Evolutionary conservation across 2,329 filamentous ascomycete genomes (phyloP), one percentile per base, ranked within the genome.

Genomic region (Didymella glomerata): DNA sequence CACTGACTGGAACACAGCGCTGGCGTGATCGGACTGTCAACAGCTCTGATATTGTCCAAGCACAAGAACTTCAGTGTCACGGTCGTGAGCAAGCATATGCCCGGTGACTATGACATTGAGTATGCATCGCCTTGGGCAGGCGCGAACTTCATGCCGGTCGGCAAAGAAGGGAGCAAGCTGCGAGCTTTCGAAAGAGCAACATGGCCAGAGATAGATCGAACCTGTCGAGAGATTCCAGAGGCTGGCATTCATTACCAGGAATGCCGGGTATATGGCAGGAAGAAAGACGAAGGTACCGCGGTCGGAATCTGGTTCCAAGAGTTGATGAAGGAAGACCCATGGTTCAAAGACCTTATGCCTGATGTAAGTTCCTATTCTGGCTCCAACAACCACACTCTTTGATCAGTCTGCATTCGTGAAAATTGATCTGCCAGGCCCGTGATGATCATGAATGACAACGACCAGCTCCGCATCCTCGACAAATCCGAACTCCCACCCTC

Each of bases 91-190:
- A 96, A 95, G 74, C 90, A 96, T 74, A 95, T 96, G 91, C 93
- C 93, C 0, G 93, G 93, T 25, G 93, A 97, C 80, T 96, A 94
- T 76, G 90, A 96, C 68, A 89, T 93, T 63, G 91, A 96, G 82
- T 97, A 96, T 76, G 90, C 92, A 3, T 95, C 91, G 16, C 92
- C 92, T 0, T 96, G 91, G 90, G 92, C 92, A 14, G 92, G 92
- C 13, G 92, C 91, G 59, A 93, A 94, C 72, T 88, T 88, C 70
- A 76, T 91, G 65, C 92, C 90, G 38, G 77, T 81, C 8, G 78
- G 75, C 38, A 78, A 77, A 59, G 74, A 75, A 48, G 79, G 77
- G 42, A 76, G 77, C 8, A 70, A 65, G 6, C 67, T 78, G 18
- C 73, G 78, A 50, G 68, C 68, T 14, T 81, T 77, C 60, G 81